phyloP scores from a whole-genome alignment of 768 basidiomycete species.

The Lactarius deliciosus region DNA sequence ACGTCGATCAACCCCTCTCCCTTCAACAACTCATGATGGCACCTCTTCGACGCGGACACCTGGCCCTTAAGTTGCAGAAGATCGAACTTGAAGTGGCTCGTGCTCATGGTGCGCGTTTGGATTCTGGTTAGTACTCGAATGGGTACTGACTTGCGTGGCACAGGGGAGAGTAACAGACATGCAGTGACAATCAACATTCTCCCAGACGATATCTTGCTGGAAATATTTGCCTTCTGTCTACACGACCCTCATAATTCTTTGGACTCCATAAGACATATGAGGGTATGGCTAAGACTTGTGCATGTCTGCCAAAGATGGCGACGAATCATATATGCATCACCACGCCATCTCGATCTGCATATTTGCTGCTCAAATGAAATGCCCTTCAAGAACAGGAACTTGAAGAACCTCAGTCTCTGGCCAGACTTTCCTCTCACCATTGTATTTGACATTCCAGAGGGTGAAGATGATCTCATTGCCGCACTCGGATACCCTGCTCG shows the following conservation, averaged over 20 bases:
- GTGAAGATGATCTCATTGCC: background rate
- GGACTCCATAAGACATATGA: background rate
- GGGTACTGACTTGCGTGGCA: background rate
- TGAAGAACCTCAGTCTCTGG: background rate
- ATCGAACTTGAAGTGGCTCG: background rate
- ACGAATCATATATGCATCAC: background rate
- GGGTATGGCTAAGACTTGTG: background rate
- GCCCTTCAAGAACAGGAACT: background rate
- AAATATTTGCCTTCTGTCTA: background rate
- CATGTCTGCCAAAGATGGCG: background rate
- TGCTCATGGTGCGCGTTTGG: background rate
- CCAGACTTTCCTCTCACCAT: background rate
- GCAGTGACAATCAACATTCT: background rate
- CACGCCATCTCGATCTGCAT: background rate
- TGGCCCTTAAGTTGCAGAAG: background rate
- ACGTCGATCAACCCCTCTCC: too few relatives aligned
- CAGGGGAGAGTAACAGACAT: background rate
- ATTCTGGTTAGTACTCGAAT: background rate
- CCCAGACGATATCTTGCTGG: background rate
- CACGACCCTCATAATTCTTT: background rate
- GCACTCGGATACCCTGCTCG: background rate
- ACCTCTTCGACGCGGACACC: background rate
- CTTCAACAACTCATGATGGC: background rate
- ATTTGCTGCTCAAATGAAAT: background rate
- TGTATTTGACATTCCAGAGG: background rate